Evolutionary conservation across 2,329 filamentous ascomycete species (phyloP).

Genomic region (Nothophoma quercina): DNA sequence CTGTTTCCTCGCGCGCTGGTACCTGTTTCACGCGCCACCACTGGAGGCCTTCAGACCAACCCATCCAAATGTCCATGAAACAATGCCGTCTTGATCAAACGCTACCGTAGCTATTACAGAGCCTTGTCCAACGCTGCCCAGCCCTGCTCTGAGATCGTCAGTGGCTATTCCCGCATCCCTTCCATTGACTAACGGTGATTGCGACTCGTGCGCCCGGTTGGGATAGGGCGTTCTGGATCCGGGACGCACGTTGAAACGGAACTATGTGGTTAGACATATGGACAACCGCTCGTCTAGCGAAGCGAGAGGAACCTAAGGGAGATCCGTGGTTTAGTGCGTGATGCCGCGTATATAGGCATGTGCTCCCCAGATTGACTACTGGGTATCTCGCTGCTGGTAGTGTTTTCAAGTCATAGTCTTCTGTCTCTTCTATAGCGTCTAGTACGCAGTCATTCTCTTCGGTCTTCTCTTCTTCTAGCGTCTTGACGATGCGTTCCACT

Average conservation of each 20-base stretch:
- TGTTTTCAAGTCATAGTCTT: slow-evolving; percentile 28
- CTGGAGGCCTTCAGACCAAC: slow-evolving; percentile 16
- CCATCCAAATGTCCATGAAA: slow-evolving; percentile 43
- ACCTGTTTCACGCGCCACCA: slow-evolving; percentile 36
- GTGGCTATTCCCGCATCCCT: slow-evolving; percentile 11
- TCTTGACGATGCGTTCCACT: slow-evolving; percentile 46
- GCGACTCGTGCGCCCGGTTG: slow-evolving; percentile 22
- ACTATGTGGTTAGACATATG: slow-evolving; percentile 17
- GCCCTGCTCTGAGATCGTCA: slow-evolving; percentile 26
- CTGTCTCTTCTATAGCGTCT: slow-evolving; percentile 40
- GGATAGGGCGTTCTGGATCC: slow-evolving; percentile 28
- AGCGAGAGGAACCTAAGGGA: slow-evolving; percentile 1
- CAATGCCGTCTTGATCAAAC: slow-evolving; percentile 33
- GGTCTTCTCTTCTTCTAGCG: slow-evolving; percentile 24
- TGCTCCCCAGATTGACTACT: slow-evolving; percentile 15
- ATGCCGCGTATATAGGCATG: slow-evolving; percentile 16
- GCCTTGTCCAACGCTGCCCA: slow-evolving; percentile 16
- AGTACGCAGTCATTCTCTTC: slow-evolving; percentile 39
- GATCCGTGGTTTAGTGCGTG: background rate
- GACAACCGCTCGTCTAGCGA: slow-evolving; percentile 8
- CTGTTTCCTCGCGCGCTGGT: slow-evolving; percentile 12
- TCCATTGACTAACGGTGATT: slow-evolving; percentile 11
- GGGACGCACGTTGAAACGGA: slow-evolving; percentile 26
- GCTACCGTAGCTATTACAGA: slow-evolving; percentile 4
- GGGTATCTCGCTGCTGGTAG: slow-evolving; percentile 26